Conservation (phyloP, 2,329 filamentous ascomycete species). For the Alternaria longipes region DNA sequence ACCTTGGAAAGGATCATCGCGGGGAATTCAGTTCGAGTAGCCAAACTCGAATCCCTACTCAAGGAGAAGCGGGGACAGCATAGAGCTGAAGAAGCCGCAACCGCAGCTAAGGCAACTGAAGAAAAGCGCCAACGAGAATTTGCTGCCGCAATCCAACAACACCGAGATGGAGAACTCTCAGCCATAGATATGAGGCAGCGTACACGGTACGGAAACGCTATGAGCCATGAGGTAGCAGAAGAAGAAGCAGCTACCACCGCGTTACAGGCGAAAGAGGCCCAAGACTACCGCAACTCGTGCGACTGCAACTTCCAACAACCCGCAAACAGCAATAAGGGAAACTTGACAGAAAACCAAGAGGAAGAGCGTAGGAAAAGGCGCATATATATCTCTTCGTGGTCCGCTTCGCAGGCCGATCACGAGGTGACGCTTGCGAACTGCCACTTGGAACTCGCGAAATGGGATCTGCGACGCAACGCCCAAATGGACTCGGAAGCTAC, state of each 20-base stretch:
- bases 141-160: not conserved
- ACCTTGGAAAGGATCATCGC: not conserved
- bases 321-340: not conserved
- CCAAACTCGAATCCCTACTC: not conserved
- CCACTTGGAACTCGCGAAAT: not conserved
- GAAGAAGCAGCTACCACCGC: not conserved
- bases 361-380: not conserved
- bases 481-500: not conserved
- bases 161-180: not conserved
- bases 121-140: not conserved
- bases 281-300: not conserved
- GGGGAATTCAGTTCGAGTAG: not conserved
- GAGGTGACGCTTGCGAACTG: not conserved
- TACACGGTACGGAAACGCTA: not conserved
- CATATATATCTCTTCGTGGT: not conserved
- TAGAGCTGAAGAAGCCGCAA: not conserved
- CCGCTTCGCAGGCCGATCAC: not conserved
- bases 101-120: not conserved
- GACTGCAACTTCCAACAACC: not conserved
- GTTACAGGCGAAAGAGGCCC: not conserved
- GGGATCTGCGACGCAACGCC: not conserved
- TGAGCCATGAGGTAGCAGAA: not conserved
- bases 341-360: not conserved
- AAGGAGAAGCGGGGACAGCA: not conserved
- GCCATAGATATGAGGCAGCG: not conserved